Evolutionary conservation across 2,329 filamentous ascomycete genomes (phyloP).

Genomic region (Teratosphaeria zuluensis): DNA sequence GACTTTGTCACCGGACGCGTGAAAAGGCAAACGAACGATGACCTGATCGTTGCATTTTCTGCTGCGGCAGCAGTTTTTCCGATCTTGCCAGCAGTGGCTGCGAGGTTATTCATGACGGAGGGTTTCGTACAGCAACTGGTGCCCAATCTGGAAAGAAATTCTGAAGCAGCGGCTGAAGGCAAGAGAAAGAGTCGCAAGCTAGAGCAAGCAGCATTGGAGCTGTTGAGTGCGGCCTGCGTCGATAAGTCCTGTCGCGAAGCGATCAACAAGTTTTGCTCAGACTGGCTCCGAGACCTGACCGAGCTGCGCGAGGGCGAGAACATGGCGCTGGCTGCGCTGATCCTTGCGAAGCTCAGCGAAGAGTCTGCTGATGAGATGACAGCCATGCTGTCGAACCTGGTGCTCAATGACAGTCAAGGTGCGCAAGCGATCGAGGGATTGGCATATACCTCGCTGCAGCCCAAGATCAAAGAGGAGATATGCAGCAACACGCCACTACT

Average conservation of each 20-base stretch:
- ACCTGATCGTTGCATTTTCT: slow-evolving; percentile 85
- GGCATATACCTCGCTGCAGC: slow-evolving; percentile 80
- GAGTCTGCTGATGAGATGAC: slow-evolving; percentile 17
- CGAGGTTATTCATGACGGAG: slow-evolving; percentile 75
- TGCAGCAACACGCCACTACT: slow-evolving; percentile 60
- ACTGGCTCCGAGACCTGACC: slow-evolving; percentile 80
- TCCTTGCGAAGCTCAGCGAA: slow-evolving; percentile 45
- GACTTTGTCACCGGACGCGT: slow-evolving; percentile 67
- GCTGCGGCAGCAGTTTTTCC: slow-evolving; percentile 85
- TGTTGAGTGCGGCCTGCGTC: slow-evolving; percentile 87
- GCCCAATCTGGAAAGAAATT: slow-evolving; percentile 43
- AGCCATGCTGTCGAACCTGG: slow-evolving; percentile 19
- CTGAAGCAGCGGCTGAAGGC: slow-evolving; percentile 20
- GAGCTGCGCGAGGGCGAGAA: slow-evolving; percentile 28
- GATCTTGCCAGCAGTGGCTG: slow-evolving; percentile 64
- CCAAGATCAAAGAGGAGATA: slow-evolving; percentile 74
- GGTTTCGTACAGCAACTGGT: slow-evolving; percentile 73
- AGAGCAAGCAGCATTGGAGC: slow-evolving; percentile 75
- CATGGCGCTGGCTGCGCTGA: slow-evolving; percentile 35
- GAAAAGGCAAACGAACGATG: slow-evolving; percentile 68
- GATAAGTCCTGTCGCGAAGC: slow-evolving; percentile 72
- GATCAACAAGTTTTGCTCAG: slow-evolving; percentile 71
- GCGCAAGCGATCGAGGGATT: slow-evolving; percentile 76
- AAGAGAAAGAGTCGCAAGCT: slow-evolving; percentile 69
- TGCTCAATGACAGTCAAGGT: slow-evolving; percentile 30